Percentiles rank a stretch among this genome's conserved stretches.
Evolutionary conservation across 2,329 filamentous ascomycete genomes (phyloP).

Genomic region (Penicillium sp.): DNA sequence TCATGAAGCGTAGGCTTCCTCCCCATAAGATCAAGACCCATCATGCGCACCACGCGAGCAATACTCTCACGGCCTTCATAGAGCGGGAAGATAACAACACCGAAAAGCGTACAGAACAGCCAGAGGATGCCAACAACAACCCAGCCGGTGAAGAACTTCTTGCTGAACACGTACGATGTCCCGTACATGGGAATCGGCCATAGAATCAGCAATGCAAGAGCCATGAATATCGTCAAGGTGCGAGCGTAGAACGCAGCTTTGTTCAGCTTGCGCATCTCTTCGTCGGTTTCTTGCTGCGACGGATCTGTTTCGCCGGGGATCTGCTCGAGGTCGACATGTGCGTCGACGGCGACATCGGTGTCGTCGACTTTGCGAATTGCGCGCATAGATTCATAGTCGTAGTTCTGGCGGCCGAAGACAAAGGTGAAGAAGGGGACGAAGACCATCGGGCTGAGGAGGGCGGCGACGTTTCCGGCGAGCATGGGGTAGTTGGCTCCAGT

Average conservation of each 20-base stretch:
- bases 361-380: slow-evolving; percentile 75
- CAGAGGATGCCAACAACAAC: slow-evolving; percentile 71
- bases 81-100: slow-evolving; percentile 74
- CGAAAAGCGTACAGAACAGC: slow-evolving; percentile 67
- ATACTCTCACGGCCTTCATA: slow-evolving; percentile 72
- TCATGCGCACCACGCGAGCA: slow-evolving; percentile 54
- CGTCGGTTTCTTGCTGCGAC: slow-evolving; percentile 37
- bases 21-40: slow-evolving; percentile 56
- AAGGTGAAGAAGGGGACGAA: slow-evolving; percentile 73
- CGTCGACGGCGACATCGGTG: slow-evolving; percentile 60
- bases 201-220: slow-evolving; percentile 67
- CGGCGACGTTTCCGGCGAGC: slow-evolving; percentile 80
- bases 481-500: slow-evolving; percentile 84
- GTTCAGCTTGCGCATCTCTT: slow-evolving; percentile 49
- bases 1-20: slow-evolving; percentile 32
- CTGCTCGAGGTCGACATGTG: slow-evolving; percentile 61
- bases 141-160: slow-evolving; percentile 79
- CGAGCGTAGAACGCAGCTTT: slow-evolving; percentile 53
- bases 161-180: slow-evolving; percentile 71
- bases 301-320: slow-evolving; percentile 49
- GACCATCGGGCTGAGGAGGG: slow-evolving; percentile 68
- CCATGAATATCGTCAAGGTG: slow-evolving; percentile 57
- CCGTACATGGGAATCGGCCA: slow-evolving; percentile 96
- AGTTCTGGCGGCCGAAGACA: slow-evolving; percentile 64
- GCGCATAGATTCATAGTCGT: slow-evolving; percentile 82